Percentiles rank a stretch among this genome's conserved stretches.
phyloP scores from a whole-genome alignment of 305 asterid species.

The Fraxinus sp. region DNA sequence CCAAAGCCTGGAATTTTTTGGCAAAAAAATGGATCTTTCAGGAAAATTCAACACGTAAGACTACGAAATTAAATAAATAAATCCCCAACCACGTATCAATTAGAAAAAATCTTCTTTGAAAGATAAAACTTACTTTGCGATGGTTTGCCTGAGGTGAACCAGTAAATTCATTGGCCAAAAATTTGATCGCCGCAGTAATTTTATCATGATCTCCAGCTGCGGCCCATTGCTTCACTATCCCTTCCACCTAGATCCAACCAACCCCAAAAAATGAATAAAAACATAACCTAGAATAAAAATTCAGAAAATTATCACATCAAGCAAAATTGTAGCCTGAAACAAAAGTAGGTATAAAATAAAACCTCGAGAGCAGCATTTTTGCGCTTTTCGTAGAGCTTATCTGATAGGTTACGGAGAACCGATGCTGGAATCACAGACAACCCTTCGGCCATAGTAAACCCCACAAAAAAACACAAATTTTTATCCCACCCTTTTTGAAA shows the following conservation, averaged over 20 bases:
- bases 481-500: neutral
- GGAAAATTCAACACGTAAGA: conserved; percentile 1
- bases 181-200: conserved; percentile 74
- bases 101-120: neutral
- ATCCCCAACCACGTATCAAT: conserved; percentile 2
- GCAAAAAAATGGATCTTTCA: neutral
- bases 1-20: neutral
- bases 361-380: conserved; percentile 99
- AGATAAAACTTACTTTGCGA: conserved; percentile 59
- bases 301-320: neutral
- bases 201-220: conserved; percentile 71
- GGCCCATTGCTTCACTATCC: conserved; percentile 82
- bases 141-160: conserved; percentile 88
- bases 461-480: conserved; percentile 15
- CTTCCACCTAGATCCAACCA: conserved; percentile 80
- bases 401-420: conserved; percentile 89
- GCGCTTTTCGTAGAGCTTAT: conserved; percentile 95
- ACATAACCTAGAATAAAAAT: conserved; percentile 9
- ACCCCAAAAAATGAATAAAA: conserved; percentile 11
- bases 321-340: neutral
- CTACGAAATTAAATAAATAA: conserved; percentile 11
- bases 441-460: conserved; percentile 73
- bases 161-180: conserved; percentile 73
- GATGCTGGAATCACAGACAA: conserved; percentile 78
- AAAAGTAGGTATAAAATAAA: neutral